Base-by-base conservation (phyloP, 1,284 basidiomycete genomes). In the Rhodofomes roseus region DNA sequence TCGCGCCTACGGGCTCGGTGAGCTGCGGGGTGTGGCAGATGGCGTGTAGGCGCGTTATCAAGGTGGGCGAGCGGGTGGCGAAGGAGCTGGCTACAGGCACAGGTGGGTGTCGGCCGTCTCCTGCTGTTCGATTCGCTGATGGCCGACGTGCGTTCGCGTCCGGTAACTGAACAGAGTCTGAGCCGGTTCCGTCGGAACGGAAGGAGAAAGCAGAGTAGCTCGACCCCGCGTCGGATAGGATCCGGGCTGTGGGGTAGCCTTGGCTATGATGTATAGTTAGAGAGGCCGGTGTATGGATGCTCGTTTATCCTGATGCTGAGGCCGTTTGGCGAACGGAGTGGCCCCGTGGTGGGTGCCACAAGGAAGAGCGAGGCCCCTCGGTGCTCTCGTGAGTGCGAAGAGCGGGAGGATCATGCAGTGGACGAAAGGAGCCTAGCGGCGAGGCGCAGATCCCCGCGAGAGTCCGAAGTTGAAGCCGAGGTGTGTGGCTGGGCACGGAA, bases 11-110 rank as follows among this genome's bases (percentile, higher is more conserved):
- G 90, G 94, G 94, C 20, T 90, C 93, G 16, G 88, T 97, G 62
- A 93, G 92, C 65, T 92, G 93, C 46, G 91, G 89, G 0, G 84
- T 93, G 37, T 97, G 95, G 94, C 90, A 93, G 66, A 92, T 95
- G 82, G 89, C 92, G 6, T 95, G 93, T 75, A 85, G 84, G 66
- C 81, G 92, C 56, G 89, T 93, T 20, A 81, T 96, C 62, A 81
- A 83, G 62, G 79, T 88, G 8, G 79, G 83, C 41, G 90, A 92
- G 71, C 81, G 84, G 37, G 79, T 89, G 9, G 84, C 88, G 61
- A 87, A 83, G 69, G 87, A 89, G 54, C 62, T 84, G 29, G 56
- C 65, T 46, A 50, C 31, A n/a, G 4, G 31, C 27, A 11, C 65
- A 56, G 65, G 65, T 65, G 56, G 60, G 66, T 12, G n/a, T 60